Percentiles rank a stretch among this genome's conserved stretches.
phyloP scores from a whole-genome alignment of 345 rosid species.

The Acer saccharum region DNA sequence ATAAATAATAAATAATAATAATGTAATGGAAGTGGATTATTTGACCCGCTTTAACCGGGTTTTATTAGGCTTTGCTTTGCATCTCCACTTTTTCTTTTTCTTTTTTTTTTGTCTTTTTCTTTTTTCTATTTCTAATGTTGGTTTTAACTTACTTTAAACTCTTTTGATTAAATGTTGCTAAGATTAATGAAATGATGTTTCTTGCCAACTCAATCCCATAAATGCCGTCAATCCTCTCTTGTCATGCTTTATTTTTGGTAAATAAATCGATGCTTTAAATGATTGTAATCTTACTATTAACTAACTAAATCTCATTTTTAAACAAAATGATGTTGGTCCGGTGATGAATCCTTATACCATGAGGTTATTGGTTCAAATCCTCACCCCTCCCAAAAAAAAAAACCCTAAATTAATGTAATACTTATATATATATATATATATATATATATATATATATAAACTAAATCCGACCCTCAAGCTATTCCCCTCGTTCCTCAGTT shows the following conservation, averaged over 20 bases:
- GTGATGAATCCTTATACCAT: too few species aligned
- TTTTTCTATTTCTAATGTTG: not conserved
- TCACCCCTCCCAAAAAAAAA: too few species aligned
- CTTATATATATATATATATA: too few species aligned
- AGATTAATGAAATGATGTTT: constrained; percentile 16
- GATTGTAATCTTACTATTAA: not conserved
- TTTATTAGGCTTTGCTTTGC: not conserved
- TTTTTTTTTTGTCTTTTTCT: not conserved
- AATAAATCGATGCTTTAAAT: not conserved
- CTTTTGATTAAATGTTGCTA: not conserved
- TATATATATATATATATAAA: too few species aligned
- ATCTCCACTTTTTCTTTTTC: not conserved
- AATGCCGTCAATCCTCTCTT: not conserved
- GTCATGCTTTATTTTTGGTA: not conserved
- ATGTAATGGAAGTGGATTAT: not conserved
- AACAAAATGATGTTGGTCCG: too few species aligned
- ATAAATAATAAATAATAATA: not conserved
- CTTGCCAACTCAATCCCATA: constrained; percentile 12
- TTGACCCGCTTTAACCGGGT: constrained; percentile 29
- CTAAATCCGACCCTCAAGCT: too few species aligned
- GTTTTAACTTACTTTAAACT: not conserved
- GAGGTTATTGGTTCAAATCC: too few species aligned
- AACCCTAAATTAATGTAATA: too few species aligned
- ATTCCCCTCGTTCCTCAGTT: too few species aligned
- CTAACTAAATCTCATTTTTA: not conserved